These are phyloP conservation scores for Ceratocystis alfenasii DNA, from an alignment of 2,329 filamentous ascomycete species.

Conservation along the genomic window DNA sequence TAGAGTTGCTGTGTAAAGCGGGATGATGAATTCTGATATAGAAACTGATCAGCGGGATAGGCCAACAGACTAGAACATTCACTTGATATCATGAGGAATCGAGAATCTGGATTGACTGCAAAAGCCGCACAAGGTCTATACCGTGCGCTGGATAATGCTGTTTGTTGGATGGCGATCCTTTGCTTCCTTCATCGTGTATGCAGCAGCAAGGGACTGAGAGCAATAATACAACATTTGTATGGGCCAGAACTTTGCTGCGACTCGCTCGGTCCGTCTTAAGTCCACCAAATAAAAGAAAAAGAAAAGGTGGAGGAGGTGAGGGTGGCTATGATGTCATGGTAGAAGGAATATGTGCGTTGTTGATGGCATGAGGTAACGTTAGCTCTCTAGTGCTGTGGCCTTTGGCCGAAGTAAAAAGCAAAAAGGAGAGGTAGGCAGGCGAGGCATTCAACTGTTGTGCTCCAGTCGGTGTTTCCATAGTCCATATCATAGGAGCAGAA, in stretches of 20 bases:
- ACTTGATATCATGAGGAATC: neutral
- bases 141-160: neutral
- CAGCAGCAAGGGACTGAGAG: neutral
- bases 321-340: neutral
- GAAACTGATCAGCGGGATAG: neutral
- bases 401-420: neutral
- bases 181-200: slow-evolving; percentile 6
- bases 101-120: neutral
- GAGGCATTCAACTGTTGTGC: no score
- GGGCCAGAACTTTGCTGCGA: no score
- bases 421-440: no score
- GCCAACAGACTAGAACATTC: neutral
- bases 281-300: neutral
- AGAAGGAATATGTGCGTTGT: neutral
- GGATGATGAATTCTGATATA: neutral
- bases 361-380: slow-evolving; percentile 3
- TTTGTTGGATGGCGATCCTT: neutral
- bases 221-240: neutral
- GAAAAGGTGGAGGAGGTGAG: neutral
- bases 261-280: neutral
- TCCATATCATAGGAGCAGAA: no score
- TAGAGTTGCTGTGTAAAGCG: neutral
- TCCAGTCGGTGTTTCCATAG: neutral
- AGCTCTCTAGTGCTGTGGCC: neutral
- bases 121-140: neutral